Base-by-base conservation (phyloP, 1,139 yeast genomes). In the Yamadazyma atmosphaerica region DNA sequence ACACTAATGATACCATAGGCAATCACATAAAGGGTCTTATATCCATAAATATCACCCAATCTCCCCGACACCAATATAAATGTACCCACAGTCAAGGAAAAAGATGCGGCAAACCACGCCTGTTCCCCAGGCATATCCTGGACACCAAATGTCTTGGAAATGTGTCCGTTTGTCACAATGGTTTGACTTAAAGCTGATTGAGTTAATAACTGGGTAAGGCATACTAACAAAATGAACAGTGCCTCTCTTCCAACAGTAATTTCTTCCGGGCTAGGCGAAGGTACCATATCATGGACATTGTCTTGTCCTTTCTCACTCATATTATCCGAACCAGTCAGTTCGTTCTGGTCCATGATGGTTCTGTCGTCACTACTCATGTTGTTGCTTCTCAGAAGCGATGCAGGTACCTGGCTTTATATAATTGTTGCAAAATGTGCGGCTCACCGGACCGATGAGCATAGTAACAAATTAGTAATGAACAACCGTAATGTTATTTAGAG, bases 41-140 rank as follows among this genome's bases (percentile, higher is more conserved):
- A 79, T 3, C 87, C 88, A 49, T 65, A 70, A 46, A 79, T 56
- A 52, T 82, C 87, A n/a, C 87, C 87, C 16, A 80, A 49, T 31
- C 83, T 67, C 8, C 87, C 87, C 1, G 81, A 71, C 3, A 76
- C 61, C 21, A 81, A 56, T 41, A 81, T 79, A 42, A 81, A 77
- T 0, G 86, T 76, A 14, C 86, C 86, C 11, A 75, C 79, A 0
- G 85, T 75, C 34, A 81, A 59, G 1, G 83, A 72, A 48, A 66
- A 80, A 0, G 81, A 66, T 0, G 85, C 83, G 4, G 80, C 62
- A 53, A 76, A 77, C 86, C 87, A 81, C 4, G 79, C 66, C 11
- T 68, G 61, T 51, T 68, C 70, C 4, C 82, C 82, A 1, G 65
- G 55, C 3, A 51, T 50, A 37, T 49, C 56, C 34, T 39, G 56